Evolutionary conservation across 1,284 basidiomycete species (phyloP).

Genomic region (Cryptococcus neoformans): DNA sequence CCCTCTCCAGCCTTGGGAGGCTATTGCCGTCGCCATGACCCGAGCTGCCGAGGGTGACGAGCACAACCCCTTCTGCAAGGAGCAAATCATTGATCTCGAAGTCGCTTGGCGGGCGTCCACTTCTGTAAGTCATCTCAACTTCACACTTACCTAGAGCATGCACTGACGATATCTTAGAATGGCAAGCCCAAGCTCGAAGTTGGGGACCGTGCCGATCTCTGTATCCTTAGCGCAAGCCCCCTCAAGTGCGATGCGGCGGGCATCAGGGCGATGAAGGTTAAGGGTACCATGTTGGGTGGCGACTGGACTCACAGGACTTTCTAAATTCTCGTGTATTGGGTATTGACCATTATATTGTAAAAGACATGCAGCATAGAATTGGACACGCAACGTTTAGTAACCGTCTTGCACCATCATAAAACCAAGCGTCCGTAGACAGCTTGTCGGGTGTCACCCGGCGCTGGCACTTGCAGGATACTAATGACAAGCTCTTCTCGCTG

Average conservation of each 20-base stretch:
- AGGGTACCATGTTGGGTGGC: slow-evolving; percentile 39
- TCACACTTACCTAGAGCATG: not conserved
- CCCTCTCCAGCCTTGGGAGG: slow-evolving; percentile 38
- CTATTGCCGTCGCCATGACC: slow-evolving; percentile 34
- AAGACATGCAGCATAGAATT: no score
- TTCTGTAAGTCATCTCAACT: slow-evolving; percentile 8
- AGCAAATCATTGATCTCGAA: slow-evolving; percentile 23
- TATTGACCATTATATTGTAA: no score
- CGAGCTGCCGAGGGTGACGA: slow-evolving; percentile 7
- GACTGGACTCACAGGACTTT: slow-evolving; percentile 26
- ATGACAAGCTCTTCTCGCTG: no score
- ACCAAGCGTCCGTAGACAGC: no score
- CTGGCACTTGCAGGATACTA: no score
- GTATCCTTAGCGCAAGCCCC: slow-evolving; percentile 27
- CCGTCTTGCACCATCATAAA: no score
- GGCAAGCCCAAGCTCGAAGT: slow-evolving; percentile 13
- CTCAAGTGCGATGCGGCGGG: slow-evolving; percentile 23
- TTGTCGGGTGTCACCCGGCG: no score
- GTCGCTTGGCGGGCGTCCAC: slow-evolving; percentile 22
- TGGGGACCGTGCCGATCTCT: slow-evolving; percentile 34
- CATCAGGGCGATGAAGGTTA: slow-evolving; percentile 27
- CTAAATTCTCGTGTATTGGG: not conserved
- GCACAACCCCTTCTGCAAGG: slow-evolving; percentile 12
- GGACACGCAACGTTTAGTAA: no score
- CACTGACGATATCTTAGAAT: slow-evolving; percentile 8